Base-by-base conservation (phyloP, 495 filamentous ascomycete species). In the Penicillium robsamsonii region DNA sequence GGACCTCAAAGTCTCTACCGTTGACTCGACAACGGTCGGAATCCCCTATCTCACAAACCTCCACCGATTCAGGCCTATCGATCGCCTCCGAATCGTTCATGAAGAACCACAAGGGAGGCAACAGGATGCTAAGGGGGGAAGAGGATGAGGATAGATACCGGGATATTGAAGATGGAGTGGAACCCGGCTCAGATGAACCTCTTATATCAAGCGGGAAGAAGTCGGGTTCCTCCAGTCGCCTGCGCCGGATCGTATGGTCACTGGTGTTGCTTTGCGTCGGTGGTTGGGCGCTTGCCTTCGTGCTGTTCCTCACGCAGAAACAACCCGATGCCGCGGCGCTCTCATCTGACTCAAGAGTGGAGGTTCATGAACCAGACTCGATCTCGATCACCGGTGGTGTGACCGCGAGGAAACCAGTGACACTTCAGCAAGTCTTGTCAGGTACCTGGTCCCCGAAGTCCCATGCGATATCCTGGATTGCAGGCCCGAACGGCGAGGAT, bases 391-490 rank as follows among this genome's bases (percentile, higher is more conserved):
- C 89, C 2, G 73, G 74, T 15, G 75, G 80, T 35, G 79, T 76
- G 30, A 89, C 87, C 27, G 81, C 81, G 31, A 91, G 90, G 12
- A 94, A 87, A 72, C 82, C 84, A 38, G 79, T 97, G 31, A 93
- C 89, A 3, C 73, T 97, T 15, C 84, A 93, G 46, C 87, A 96
- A 63, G 84, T 96, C 11, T 75, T 93, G 68, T 67, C 58, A 2
- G 89, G 92, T 15, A 66, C 79, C 63, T 98, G 92, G 91, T 72
- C 72, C 9, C 71, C 90, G 20, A 72, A 71, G 42, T 79, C 75
- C 43, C 90, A 93, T 65, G 80, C 79, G 25, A 89, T 97, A 51
- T 84, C 86, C 11, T 98, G 94, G 94, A 93, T 97, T 52, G 83
- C 83, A 9, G 90, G 91, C 7, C 80, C 91, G 24, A 79, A 88